Conservation (phyloP, 2,329 filamentous ascomycete species). For the Fusarium solani-melongenae region DNA sequence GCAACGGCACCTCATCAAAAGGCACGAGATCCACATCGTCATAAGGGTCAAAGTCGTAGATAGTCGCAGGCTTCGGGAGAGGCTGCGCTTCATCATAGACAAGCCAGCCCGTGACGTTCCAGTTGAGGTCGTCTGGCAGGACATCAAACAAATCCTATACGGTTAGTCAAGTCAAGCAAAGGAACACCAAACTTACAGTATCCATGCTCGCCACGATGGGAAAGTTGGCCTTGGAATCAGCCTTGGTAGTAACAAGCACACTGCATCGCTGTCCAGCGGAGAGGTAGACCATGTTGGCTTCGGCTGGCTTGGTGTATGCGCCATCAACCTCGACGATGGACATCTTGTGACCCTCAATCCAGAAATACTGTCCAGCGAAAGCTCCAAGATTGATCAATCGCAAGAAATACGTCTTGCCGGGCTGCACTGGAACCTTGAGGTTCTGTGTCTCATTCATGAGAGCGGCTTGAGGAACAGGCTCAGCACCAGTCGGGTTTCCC, state of each 20-base stretch:
- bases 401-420: constrained; percentile 66
- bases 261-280: constrained; percentile 74
- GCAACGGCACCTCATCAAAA: constrained; percentile 70
- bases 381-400: constrained; percentile 73
- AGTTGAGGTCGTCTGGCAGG: constrained; percentile 75
- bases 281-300: constrained; percentile 73
- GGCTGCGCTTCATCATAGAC: constrained; percentile 63
- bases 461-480: constrained; percentile 75
- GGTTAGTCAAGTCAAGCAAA: constrained; percentile 11
- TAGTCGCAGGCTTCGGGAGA: constrained; percentile 61
- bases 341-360: constrained; percentile 75
- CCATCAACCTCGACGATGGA: constrained; percentile 80
- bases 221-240: constrained; percentile 70
- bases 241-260: constrained; percentile 71
- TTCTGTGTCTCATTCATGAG: constrained; percentile 78
- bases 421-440: constrained; percentile 67
- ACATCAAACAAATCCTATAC: constrained; percentile 72
- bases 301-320: constrained; percentile 70
- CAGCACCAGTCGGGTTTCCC: constrained; percentile 66
- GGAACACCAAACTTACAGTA: constrained; percentile 54
- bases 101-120: constrained; percentile 74
- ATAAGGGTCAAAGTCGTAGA: constrained; percentile 73
- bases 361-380: constrained; percentile 74
- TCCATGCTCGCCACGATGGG: constrained; percentile 79
- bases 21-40: constrained; percentile 81